A percentile compares a stretch with the other conserved stretches of the same genome.
Evolutionary conservation across 2,329 filamentous ascomycete genomes (phyloP).

Genomic region (Ophiocordyceps robertsii): DNA sequence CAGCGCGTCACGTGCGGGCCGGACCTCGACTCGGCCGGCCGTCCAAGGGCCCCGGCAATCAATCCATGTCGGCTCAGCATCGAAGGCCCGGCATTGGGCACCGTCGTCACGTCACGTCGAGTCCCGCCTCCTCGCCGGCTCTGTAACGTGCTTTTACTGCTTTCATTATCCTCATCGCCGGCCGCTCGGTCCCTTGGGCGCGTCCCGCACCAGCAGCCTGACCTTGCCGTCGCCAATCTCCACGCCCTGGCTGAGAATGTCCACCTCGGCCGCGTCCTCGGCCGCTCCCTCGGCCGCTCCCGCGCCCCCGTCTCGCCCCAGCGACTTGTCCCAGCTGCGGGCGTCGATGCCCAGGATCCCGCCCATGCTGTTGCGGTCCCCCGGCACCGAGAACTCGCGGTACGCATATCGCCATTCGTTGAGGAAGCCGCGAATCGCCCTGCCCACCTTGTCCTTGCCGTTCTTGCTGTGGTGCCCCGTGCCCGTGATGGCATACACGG

Average conservation of each 20-base stretch:
- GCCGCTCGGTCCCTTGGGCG: constrained; percentile 41
- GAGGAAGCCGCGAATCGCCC: constrained; percentile 78
- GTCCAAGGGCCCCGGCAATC: too few species aligned
- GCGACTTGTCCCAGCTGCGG: constrained; percentile 51
- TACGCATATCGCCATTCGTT: constrained; percentile 95
- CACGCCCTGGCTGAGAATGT: constrained; percentile 51
- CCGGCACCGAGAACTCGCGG: constrained; percentile 89
- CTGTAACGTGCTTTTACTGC: too few species aligned
- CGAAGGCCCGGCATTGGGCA: too few species aligned
- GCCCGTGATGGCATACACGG: constrained; percentile 91
- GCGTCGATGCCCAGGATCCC: constrained; percentile 61
- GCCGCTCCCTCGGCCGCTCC: constrained; percentile 15
- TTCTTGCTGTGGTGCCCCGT: constrained; percentile 98
- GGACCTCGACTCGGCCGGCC: too few species aligned
- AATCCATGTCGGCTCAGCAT: too few species aligned
- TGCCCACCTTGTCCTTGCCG: constrained; percentile 96
- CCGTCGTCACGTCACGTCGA: too few species aligned
- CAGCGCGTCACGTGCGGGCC: too few species aligned
- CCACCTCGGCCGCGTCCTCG: constrained; percentile 30
- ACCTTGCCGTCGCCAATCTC: constrained; percentile 57
- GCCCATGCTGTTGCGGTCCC: constrained; percentile 73
- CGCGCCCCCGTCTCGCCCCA: constrained; percentile 37
- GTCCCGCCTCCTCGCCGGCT: too few species aligned
- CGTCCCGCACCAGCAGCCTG: constrained; percentile 47
- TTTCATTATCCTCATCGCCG: constrained; percentile 23